Evolutionary conservation across 495 filamentous ascomycete genomes (phyloP), one percentile per base, ranked within the genome.

Genomic region (Neurospora hispaniola): DNA sequence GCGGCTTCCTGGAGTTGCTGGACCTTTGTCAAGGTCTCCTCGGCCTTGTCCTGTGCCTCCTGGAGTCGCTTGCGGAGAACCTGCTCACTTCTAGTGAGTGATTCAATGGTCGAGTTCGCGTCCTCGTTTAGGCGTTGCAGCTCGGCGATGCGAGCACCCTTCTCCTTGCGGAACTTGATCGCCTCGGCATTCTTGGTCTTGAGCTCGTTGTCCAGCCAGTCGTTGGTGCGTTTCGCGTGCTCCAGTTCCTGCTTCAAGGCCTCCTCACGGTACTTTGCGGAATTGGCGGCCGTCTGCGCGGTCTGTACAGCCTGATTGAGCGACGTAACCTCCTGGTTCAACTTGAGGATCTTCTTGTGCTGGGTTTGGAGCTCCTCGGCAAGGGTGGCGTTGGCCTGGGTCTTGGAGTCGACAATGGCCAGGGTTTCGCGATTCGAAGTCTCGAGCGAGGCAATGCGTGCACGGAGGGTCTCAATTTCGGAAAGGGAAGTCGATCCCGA

Each of bases 101-200:
- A 89, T 70, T 97, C 93, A 59, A 94, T 86, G 10, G 82, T 91
- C 10, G 90, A 89, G 74, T 85, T 89, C 38, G 91, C 88, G 75
- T 98, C 95, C 72, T 98, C 95, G 75, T 94, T 92, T 69, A 91
- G 88, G 18, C 93, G 92, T 79, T 98, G 93, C 40, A 99, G 88
- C 77, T 95, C 92, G 12, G 93, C 84, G 75, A 98, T 91, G 23
- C 92, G 90, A 0, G 92, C 88, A 75, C 90, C 90, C 85, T 98
- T 98, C 79, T 99, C 96, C 76, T 97, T 98, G 72, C 96, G 89
- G 84, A 92, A 96, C 75, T 94, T 97, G 73, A 93, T 87, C 66
- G 92, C 88, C 76, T 98, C 96, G 42, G 88, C 88, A 62, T 84
- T 89, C 80, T 97, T 97, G 0, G 93, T 94, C 82, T 96, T 94